Evolutionary conservation across 805 yeast genomes (phyloP), one percentile per base, ranked within the genome.

Genomic region (Myxozyma monticola): DNA sequence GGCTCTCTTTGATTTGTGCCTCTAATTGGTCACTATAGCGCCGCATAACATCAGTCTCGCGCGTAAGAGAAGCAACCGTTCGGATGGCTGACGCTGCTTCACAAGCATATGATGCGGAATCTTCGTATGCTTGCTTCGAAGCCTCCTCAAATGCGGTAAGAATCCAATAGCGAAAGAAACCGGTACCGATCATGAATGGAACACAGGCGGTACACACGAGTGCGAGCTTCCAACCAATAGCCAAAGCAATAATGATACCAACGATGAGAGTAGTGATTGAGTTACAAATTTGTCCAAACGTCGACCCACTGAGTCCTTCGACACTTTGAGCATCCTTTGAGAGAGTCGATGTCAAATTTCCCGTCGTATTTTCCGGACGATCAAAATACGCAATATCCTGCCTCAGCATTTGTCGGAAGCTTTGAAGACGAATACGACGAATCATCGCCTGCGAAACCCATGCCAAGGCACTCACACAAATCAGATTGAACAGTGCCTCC

Each of bases 141-240:
- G 68, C 60, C 48, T 66, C 71, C 44, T 66, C 64, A 26, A 71
- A 62, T 14, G 43, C 39, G 28, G 60, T 52, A 46, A 71, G 55
- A 18, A 72, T 60, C 53, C 58, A 61, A 38, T 71, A 60, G 20
- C 75, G 66, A 49, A 66, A 35, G 60, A 69, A 71, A 4, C 76
- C 76, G 34, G 68, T 65, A 2, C 68, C 71, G 53, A 71, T 64
- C 6, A 45, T 15, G 22, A 71, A 48, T 20, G 63, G 62, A 22
- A 60, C 59, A 38, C 68, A 63, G 6, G 75, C 71, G 14, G 66
- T 56, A 34, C 73, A 70, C 14, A 71, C 75, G 3, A 71, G 60
- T 2, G 74, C 76, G n/a, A 71, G 61, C 29, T 71, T 59, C 75
- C 75, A 72, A 40, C 64, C 65, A 48, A 69, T 64, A 6, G 68